These are phyloP conservation scores for Rhizophagus sp. DNA, from an alignment of 192 early-diverging fungal species.

Conservation along the genomic window DNA sequence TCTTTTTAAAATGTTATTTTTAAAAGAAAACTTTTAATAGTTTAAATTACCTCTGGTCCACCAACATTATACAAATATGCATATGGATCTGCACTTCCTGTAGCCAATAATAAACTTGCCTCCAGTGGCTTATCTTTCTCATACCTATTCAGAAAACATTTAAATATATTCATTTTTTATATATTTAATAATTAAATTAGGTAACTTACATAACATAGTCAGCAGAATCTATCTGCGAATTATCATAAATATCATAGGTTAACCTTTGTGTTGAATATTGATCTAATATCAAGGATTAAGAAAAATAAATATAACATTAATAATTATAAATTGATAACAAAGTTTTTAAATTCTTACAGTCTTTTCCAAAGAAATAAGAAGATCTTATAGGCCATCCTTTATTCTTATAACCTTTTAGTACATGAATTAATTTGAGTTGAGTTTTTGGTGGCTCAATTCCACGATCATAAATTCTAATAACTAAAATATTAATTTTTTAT, in stretches of 20 bases:
- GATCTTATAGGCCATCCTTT: slow-evolving; percentile 96
- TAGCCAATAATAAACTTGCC: slow-evolving; percentile 69
- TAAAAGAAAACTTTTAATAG: background rate
- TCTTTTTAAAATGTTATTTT: too few relatives aligned
- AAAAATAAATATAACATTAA: background rate
- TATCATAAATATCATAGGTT: slow-evolving; percentile 42
- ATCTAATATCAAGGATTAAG: background rate
- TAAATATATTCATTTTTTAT: too few relatives aligned
- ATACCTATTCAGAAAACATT: slow-evolving; percentile 23
- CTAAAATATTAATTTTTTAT: slow-evolving; percentile 38
- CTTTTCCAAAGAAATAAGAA: slow-evolving; percentile 73
- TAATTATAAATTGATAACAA: background rate
- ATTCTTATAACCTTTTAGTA: slow-evolving; percentile 89
- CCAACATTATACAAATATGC: slow-evolving; percentile 75
- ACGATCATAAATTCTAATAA: slow-evolving; percentile 89
- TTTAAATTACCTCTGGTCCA: slow-evolving; percentile 40
- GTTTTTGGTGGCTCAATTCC: slow-evolving; percentile 78
- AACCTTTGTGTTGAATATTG: slow-evolving; percentile 5
- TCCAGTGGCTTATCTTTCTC: slow-evolving; percentile 51
- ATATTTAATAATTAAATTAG: background rate
- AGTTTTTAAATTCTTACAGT: slow-evolving; percentile 51
- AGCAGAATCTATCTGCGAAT: slow-evolving; percentile 30
- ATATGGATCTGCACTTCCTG: slow-evolving; percentile 81
- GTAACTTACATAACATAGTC: slow-evolving; percentile 22
- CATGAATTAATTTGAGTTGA: slow-evolving; percentile 67